phyloP scores from a whole-genome alignment of 2,329 filamentous ascomycete species.

The Calonectria multiphialidica region DNA sequence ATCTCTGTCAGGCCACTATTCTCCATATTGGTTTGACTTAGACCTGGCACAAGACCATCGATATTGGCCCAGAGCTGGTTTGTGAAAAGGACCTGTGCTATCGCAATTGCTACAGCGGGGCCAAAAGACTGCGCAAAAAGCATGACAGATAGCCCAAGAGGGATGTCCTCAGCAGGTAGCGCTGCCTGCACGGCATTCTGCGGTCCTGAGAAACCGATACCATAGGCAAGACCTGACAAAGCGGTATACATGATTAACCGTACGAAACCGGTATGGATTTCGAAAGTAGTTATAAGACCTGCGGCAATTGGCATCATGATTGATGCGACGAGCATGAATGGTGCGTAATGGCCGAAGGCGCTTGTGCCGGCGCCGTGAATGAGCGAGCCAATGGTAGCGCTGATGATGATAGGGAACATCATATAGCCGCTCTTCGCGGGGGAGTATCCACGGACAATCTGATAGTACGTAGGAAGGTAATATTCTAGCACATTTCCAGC shows the following conservation, averaged over 20 bases:
- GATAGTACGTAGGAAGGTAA: conserved; percentile 56
- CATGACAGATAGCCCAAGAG: conserved; percentile 36
- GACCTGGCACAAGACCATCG: not conserved
- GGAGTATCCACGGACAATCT: conserved; percentile 53
- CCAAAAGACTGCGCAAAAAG: conserved; percentile 38
- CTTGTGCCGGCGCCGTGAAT: conserved; percentile 28
- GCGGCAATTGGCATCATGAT: conserved; percentile 20
- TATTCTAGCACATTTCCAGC: conserved; percentile 46
- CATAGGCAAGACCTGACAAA: conserved; percentile 20
- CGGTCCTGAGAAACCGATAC: conserved; percentile 26
- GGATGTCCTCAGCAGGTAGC: conserved; percentile 20
- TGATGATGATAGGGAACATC: conserved; percentile 34
- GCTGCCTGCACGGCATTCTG: conserved; percentile 28
- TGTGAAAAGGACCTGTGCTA: conserved; percentile 35
- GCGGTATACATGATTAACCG: conserved; percentile 21
- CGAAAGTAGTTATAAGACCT: conserved; percentile 23
- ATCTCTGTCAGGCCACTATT: conserved; percentile 19
- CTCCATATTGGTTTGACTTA: not conserved
- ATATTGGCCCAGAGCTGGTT: conserved; percentile 28
- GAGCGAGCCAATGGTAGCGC: conserved; percentile 22
- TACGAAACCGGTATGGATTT: conserved; percentile 7
- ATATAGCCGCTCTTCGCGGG: conserved; percentile 46
- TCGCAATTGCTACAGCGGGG: conserved; percentile 25
- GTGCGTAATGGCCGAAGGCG: conserved; percentile 21
- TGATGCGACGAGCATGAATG: conserved; percentile 30